Evolutionary conservation across 2,329 filamentous ascomycete genomes (phyloP).

Genomic region (Dryadomyces quercus-mongolicae): DNA sequence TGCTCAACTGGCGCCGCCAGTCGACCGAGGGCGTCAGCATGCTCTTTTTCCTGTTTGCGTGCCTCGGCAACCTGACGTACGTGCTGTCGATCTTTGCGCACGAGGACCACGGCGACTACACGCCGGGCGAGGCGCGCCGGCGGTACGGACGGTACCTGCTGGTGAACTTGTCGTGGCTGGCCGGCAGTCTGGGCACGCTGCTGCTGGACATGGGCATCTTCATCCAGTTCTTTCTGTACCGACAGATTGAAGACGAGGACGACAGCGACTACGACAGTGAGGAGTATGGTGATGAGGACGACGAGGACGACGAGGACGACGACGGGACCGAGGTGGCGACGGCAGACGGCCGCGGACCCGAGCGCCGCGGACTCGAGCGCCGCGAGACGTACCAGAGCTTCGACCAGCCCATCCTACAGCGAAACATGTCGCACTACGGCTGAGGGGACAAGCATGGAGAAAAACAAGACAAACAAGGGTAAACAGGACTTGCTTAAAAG

Average conservation of each 20-base stretch:
- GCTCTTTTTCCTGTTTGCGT: slow-evolving; percentile 94
- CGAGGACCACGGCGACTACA: slow-evolving; percentile 47
- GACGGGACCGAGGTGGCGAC: slow-evolving; percentile 16
- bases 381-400: not conserved
- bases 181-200: slow-evolving; percentile 80
- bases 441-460: too few relatives aligned
- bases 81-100: slow-evolving; percentile 87
- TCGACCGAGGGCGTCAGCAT: slow-evolving; percentile 87
- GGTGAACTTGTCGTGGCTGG: slow-evolving; percentile 82
- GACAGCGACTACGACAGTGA: slow-evolving; percentile 18
- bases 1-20: slow-evolving; percentile 86
- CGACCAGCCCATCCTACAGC: slow-evolving; percentile 23
- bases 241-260: not conserved
- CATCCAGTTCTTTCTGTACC: slow-evolving; percentile 83
- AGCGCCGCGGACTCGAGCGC: slow-evolving; percentile 1
- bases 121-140: slow-evolving; percentile 46
- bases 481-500: not conserved
- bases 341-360: slow-evolving; percentile 12
- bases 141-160: slow-evolving; percentile 75
- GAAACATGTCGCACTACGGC: slow-evolving; percentile 14
- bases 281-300: slow-evolving; percentile 7
- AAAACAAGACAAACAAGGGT: not conserved
- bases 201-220: slow-evolving; percentile 79
- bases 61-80: slow-evolving; percentile 87
- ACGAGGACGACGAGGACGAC: not conserved